A percentile compares a stretch with the other conserved stretches of the same genome.
Conservation (phyloP, 768 basidiomycete genomes). For the Amanita polypyramis region DNA sequence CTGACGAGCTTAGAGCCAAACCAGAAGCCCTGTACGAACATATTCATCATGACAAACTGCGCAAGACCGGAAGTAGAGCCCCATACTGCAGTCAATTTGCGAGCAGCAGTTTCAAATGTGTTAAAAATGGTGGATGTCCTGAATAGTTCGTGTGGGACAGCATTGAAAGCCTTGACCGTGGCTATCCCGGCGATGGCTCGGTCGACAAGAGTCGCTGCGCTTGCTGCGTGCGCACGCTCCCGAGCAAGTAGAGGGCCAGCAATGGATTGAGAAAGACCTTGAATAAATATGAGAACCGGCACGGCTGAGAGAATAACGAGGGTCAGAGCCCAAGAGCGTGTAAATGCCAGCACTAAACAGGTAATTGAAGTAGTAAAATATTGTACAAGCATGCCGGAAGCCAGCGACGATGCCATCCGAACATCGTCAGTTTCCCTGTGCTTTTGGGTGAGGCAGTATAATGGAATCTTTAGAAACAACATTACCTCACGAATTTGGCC, state of each 20-base stretch:
- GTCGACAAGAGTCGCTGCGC: conserved; percentile 73
- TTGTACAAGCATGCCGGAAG: conserved; percentile 69
- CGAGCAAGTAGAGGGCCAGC: conserved; percentile 54
- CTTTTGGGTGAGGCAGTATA: neutral
- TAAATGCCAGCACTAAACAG: conserved; percentile 74
- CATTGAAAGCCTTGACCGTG: conserved; percentile 93
- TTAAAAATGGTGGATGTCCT: conserved; percentile 33
- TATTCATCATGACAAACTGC: conserved; percentile 79
- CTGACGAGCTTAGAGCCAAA: conserved; percentile 85
- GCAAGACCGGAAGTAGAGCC: conserved; percentile 54
- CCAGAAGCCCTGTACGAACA: conserved; percentile 98
- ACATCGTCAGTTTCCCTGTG: conserved; percentile 91
- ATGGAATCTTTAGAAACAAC: neutral
- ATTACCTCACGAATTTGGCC: conserved; percentile 82
- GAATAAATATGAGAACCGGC: conserved; percentile 70
- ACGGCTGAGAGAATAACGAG: conserved; percentile 88
- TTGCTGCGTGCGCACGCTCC: conserved; percentile 58
- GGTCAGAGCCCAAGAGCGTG: conserved; percentile 72
- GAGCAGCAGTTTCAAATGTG: conserved; percentile 34
- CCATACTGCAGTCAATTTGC: conserved; percentile 61
- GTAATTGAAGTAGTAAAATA: conserved; percentile 72
- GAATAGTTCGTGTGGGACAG: conserved; percentile 38
- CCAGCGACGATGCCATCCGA: conserved; percentile 72
- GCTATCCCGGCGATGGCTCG: conserved; percentile 67
- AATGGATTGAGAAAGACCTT: conserved; percentile 61